Percentiles rank a stretch among this genome's conserved stretches.
Conservation (phyloP, 805 yeast species). For the Saccharomycodes ludwigii region DNA sequence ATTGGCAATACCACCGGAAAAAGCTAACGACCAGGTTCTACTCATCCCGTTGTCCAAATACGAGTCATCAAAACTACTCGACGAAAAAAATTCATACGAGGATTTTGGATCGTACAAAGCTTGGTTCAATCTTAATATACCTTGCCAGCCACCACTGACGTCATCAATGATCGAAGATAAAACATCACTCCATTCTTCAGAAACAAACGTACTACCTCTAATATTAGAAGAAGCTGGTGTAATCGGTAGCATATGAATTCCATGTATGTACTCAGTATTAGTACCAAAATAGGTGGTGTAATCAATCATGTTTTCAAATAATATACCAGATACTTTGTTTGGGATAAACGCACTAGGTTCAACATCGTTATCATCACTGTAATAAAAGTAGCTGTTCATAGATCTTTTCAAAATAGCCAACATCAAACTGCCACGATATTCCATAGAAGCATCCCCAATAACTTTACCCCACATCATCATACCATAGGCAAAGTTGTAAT, state of each 20-base stretch:
- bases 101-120: slow-evolving; percentile 32
- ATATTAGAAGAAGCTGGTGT: slow-evolving; percentile 50
- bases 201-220: slow-evolving; percentile 38
- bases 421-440: slow-evolving; percentile 44
- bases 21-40: slow-evolving; percentile 49
- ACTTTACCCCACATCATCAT: slow-evolving; percentile 57
- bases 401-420: slow-evolving; percentile 45
- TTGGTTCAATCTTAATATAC: slow-evolving; percentile 29
- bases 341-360: slow-evolving; percentile 29
- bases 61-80: slow-evolving; percentile 17
- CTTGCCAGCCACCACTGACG: slow-evolving; percentile 53
- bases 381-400: slow-evolving; percentile 24
- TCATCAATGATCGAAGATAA: slow-evolving; percentile 28
- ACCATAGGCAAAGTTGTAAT: slow-evolving; percentile 55
- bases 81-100: slow-evolving; percentile 32
- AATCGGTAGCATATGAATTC: slow-evolving; percentile 68
- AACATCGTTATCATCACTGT: slow-evolving; percentile 3
- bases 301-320: slow-evolving; percentile 62
- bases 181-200: slow-evolving; percentile 47
- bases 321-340: slow-evolving; percentile 62
- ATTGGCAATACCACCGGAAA: slow-evolving; percentile 34
- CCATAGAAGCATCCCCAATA: slow-evolving; percentile 39
- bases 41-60: slow-evolving; percentile 53
- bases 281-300: slow-evolving; percentile 66
- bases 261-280: slow-evolving; percentile 53